A percentile compares a stretch with the other conserved stretches of the same genome.
These are phyloP conservation scores for Massarina eburnea DNA, from an alignment of 2,329 filamentous ascomycete species.

Conservation along the genomic window DNA sequence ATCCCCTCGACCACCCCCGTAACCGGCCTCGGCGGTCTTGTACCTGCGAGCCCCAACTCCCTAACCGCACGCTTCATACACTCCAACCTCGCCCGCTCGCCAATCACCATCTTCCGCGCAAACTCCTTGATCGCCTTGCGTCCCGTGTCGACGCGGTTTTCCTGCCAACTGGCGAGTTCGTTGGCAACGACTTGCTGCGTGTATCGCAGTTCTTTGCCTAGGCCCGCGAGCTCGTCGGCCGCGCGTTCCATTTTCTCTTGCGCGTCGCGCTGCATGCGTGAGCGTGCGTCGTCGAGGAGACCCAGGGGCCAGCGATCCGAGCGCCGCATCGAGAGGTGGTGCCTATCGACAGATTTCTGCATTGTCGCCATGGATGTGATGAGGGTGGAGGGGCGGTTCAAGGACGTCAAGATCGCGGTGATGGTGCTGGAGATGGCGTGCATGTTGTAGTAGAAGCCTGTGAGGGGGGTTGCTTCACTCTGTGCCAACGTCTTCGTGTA, in stretches of 20 bases:
- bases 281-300: constrained; percentile 83
- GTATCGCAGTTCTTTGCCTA: constrained; percentile 83
- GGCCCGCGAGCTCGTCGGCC: constrained; percentile 67
- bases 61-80: constrained; percentile 79
- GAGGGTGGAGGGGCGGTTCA: constrained; percentile 76
- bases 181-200: constrained; percentile 91
- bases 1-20: not conserved
- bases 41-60: constrained; percentile 42
- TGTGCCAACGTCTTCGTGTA: constrained; percentile 69
- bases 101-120: constrained; percentile 75
- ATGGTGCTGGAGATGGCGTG: constrained; percentile 82
- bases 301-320: constrained; percentile 78
- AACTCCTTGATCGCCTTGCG: constrained; percentile 73
- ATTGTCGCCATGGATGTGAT: constrained; percentile 75
- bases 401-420: constrained; percentile 74
- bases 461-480: constrained; percentile 72
- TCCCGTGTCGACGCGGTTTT: constrained; percentile 78
- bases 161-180: constrained; percentile 93
- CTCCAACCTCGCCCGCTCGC: constrained; percentile 76
- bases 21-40: not conserved
- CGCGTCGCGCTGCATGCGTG: constrained; percentile 79
- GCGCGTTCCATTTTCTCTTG: constrained; percentile 75
- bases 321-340: constrained; percentile 71
- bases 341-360: constrained; percentile 76
- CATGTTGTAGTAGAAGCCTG: constrained; percentile 73